Base-by-base conservation (phyloP, 2,329 filamentous ascomycete species). In the Sarocladium strictum region DNA sequence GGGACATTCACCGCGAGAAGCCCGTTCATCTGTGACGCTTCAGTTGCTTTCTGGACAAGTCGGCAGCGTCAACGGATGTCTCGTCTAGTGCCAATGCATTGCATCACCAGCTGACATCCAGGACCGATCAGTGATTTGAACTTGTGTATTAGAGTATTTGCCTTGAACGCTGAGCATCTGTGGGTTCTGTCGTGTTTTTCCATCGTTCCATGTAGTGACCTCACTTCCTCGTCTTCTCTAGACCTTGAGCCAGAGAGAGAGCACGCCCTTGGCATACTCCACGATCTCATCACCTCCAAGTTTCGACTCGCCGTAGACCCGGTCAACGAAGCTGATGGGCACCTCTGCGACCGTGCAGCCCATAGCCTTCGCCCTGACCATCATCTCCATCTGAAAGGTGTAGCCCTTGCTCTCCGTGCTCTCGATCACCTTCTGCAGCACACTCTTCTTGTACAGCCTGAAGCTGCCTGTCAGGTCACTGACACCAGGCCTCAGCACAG, bases 371-470 rank as follows among this genome's bases (percentile, higher is more conserved):
- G 94, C 94, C 58, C 92, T 81, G 9, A 97, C 93, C 86, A 97
- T 97, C 85, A 99, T 88, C 80, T 97, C 93, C 94, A 99, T 99
- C 83, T 99, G 94, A 79, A 99, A 99, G 38, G 89, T 93, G 71
- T 97, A 99, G 2, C 94, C 94, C 76, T 97, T 96, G 69, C 90
- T 94, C 79, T 97, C 87, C 9, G 91, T 97, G 72, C 82, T 90
- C 66, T 80, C 77, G 64, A 99, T 97, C 56, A 96, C 90, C 78
- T 90, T 92, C 71, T 96, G 83, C 66, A 99, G 73, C 58, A 96
- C 90, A 57, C 78, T 76, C 75, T 87, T 91, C 85, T 96, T 97
- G 73, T 99, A 99, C 69, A 99, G 72, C 59, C 94, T 78, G 75
- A 97, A 99, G 69, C 87, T 93, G 50, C 94, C 94, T 32, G 94